Conservation (phyloP, 2,329 filamentous ascomycete species). For the Arthrobotrys iridis region DNA sequence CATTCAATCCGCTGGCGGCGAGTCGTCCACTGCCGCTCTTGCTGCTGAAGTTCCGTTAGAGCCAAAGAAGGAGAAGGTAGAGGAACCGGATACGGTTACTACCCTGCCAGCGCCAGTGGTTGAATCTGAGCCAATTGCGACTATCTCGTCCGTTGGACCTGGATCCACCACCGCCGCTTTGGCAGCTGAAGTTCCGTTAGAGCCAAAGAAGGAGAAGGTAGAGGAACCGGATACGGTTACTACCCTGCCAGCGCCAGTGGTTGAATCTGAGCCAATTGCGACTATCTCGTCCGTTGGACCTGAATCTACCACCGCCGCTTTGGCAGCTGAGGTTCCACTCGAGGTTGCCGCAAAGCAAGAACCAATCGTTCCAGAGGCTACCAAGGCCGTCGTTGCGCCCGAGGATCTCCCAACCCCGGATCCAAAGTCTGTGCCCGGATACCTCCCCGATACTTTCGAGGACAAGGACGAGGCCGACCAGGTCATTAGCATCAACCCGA, state of each 20-base stretch:
- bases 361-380: slow-evolving; percentile 68
- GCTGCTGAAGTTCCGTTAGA: slow-evolving; percentile 75
- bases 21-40: slow-evolving; percentile 76
- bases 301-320: slow-evolving; percentile 74
- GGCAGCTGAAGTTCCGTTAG: slow-evolving; percentile 73
- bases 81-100: too few species aligned
- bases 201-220: slow-evolving; percentile 60
- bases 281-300: slow-evolving; percentile 75
- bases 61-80: slow-evolving; percentile 61
- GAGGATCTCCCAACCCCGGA: slow-evolving; percentile 54
- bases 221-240: slow-evolving; percentile 57
- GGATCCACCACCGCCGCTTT: slow-evolving; percentile 76
- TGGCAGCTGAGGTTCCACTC: slow-evolving; percentile 74
- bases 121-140: slow-evolving; percentile 60
- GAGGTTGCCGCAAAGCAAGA: slow-evolving; percentile 64
- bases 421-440: slow-evolving; percentile 68
- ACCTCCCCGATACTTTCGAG: slow-evolving; percentile 69
- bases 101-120: too few species aligned
- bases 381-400: slow-evolving; percentile 72
- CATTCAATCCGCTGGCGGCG: slow-evolving; percentile 64
- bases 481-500: slow-evolving; percentile 69
- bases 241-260: slow-evolving; percentile 37
- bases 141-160: slow-evolving; percentile 65
- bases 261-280: slow-evolving; percentile 26
- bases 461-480: slow-evolving; percentile 63